phyloP scores from a whole-genome alignment of 805 yeast species.

The Lipomyces anomalus region DNA sequence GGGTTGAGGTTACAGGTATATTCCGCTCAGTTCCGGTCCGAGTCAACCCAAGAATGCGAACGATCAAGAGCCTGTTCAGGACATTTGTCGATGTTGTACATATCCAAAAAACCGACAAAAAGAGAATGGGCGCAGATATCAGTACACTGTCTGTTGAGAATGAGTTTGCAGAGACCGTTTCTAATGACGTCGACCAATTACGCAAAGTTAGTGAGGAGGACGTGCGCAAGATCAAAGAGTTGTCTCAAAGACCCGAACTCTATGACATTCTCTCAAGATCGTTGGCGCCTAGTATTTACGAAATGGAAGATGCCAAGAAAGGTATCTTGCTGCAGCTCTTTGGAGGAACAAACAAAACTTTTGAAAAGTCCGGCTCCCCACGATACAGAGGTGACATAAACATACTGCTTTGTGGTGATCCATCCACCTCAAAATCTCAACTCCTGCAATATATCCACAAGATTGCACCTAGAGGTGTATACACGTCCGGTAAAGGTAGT shows the following conservation, averaged over 20 bases:
- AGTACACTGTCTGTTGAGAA: constrained; percentile 51
- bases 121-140: constrained; percentile 72
- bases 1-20: constrained; percentile 91
- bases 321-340: constrained; percentile 88
- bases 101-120: constrained; percentile 76
- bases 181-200: constrained; percentile 69
- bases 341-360: constrained; percentile 90
- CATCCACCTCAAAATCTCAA: constrained; percentile 96
- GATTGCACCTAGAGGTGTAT: constrained; percentile 96
- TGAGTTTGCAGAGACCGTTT: constrained; percentile 42
- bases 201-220: constrained; percentile 67
- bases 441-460: constrained; percentile 90
- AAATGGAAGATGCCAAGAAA: constrained; percentile 93
- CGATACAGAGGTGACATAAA: constrained; percentile 94
- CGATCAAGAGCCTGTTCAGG: constrained; percentile 77
- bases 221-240: constrained; percentile 53
- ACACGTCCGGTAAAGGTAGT: constrained; percentile 97
- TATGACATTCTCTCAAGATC: constrained; percentile 85
- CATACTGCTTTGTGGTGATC: constrained; percentile 91
- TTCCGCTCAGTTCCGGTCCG: constrained; percentile 90
- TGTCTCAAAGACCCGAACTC: constrained; percentile 65
- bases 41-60: constrained; percentile 76
- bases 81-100: constrained; percentile 94
- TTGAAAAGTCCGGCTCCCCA: constrained; percentile 74
- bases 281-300: constrained; percentile 94